phyloP scores from a whole-genome alignment of 768 basidiomycete genomes.

The Boletus pseudo-olivaceus region DNA sequence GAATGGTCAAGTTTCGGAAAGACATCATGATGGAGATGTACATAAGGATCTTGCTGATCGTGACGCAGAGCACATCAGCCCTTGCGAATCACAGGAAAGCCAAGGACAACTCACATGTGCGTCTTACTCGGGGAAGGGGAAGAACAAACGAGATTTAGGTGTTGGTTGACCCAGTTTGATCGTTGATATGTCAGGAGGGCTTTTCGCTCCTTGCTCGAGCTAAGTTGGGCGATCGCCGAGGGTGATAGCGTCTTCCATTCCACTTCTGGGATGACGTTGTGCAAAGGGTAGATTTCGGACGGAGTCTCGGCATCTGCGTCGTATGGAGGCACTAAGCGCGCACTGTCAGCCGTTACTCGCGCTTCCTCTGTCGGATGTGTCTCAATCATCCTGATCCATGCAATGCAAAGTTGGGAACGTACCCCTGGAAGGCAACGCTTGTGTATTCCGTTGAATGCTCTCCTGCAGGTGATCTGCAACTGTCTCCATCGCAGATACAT shows the following conservation, averaged over 20 bases:
- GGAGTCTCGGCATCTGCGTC: constrained; percentile 63
- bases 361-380: constrained; percentile 52
- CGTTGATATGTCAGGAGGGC: constrained; percentile 58
- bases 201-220: constrained; percentile 44
- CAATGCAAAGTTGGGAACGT: constrained; percentile 22
- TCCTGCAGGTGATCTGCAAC: constrained; percentile 81
- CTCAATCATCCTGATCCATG: neutral
- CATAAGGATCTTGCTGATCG: constrained; percentile 62
- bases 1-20: constrained; percentile 49
- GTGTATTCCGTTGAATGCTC: constrained; percentile 72
- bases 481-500: constrained; percentile 82
- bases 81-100: neutral
- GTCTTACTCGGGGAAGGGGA: constrained; percentile 53
- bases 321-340: constrained; percentile 74
- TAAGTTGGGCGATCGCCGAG: constrained; percentile 50
- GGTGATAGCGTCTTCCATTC: constrained; percentile 75
- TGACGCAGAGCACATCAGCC: neutral
- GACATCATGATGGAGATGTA: constrained; percentile 83
- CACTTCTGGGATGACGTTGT: constrained; percentile 72
- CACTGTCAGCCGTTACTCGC: constrained; percentile 57
- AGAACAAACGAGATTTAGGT: constrained; percentile 43
- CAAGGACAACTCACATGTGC: constrained; percentile 47
- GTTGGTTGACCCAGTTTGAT: constrained; percentile 70
- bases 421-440: constrained; percentile 69
- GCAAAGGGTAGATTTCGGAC: constrained; percentile 69